Base-by-base conservation (phyloP, 768 basidiomycete genomes). In the Rhodotorula kratochvilovae region DNA sequence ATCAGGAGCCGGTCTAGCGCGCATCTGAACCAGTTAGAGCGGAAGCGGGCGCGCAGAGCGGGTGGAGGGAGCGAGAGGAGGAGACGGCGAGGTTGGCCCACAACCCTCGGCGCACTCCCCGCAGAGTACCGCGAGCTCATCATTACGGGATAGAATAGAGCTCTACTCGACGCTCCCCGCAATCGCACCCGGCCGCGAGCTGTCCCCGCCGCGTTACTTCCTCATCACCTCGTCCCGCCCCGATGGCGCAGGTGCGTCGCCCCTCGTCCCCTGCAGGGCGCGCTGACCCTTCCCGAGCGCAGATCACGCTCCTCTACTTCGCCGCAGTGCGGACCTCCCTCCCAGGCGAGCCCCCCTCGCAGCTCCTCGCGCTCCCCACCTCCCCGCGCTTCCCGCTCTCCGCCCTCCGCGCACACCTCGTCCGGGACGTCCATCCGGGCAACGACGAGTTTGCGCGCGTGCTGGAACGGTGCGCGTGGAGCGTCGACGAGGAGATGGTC, bases 401-500 rank as follows among this genome's bases (percentile, higher is more conserved):
- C 60, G 83, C 81, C 46, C 85, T 88, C 65, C 81, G 81, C 63
- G 79, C 80, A 55, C 80, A 86, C 54, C 85, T 89, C 72, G 36
- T 36, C 21, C 25, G 2, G 16, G 19, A 27, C 77, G 58, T 76
- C 39, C 70, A 69, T 56, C 8, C 27, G 1, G 59, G 46, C 15
- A 65, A 72, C 59, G 66, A 60, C 7, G 80, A 84, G 67, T 80
- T 91, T 43, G 83, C 78, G 54, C 82, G 83, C 66, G 83, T 90
- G 31, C 81, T 92, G 42, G 79, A 83, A 58, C 81, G 82, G 43
- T 87, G 87, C 74, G 85, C 85, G 78, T 91, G 90, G 90, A 90
- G 90, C 76, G 89, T 91, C 21, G 82, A 91, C 76, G 88, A 84
- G 63, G 89, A 90, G 80, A 91, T 91, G 89, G 84, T 90, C 48